A percentile compares a stretch with the other conserved stretches of the same genome.
phyloP scores from a whole-genome alignment of 2,329 filamentous ascomycete species.

The Fusarium dlaminii region DNA sequence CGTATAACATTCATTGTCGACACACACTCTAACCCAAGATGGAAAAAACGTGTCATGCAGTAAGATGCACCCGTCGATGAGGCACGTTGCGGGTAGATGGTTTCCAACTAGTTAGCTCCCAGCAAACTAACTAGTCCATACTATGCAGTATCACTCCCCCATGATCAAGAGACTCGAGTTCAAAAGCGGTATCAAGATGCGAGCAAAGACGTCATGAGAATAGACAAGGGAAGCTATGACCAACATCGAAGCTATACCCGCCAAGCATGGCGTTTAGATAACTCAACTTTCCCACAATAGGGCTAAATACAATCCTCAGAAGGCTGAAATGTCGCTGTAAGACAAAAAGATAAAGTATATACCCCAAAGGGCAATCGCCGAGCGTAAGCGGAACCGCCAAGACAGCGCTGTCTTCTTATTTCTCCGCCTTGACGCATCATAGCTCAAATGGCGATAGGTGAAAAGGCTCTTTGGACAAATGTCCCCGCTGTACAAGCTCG shows the following conservation, averaged over 20 bases:
- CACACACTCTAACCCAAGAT: slow-evolving; percentile 3
- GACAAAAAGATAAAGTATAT: neutral
- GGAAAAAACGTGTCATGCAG: slow-evolving; percentile 18
- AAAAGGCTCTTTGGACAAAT: neutral
- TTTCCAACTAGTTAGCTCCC: neutral
- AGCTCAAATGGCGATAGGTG: neutral
- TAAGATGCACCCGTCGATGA: slow-evolving; percentile 36
- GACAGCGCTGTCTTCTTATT: neutral
- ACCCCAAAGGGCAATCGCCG: slow-evolving; percentile 25
- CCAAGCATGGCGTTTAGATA: neutral
- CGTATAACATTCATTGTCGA: neutral
- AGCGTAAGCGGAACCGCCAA: slow-evolving; percentile 11
- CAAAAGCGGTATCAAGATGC: slow-evolving; percentile 38
- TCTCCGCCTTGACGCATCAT: slow-evolving; percentile 2
- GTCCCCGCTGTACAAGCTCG: neutral
- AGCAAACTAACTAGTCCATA: neutral
- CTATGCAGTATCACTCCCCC: neutral
- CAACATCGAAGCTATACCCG: neutral
- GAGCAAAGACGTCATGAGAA: slow-evolving; percentile 27
- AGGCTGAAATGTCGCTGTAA: slow-evolving; percentile 7
- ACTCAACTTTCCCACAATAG: neutral
- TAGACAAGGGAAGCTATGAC: slow-evolving; percentile 23
- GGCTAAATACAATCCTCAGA: neutral
- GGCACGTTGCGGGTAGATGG: slow-evolving; percentile 26
- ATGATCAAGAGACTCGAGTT: slow-evolving; percentile 4